Evolutionary conservation across 768 basidiomycete genomes (phyloP), one percentile per base, ranked within the genome.

Genomic region (Harrya chromipes): DNA sequence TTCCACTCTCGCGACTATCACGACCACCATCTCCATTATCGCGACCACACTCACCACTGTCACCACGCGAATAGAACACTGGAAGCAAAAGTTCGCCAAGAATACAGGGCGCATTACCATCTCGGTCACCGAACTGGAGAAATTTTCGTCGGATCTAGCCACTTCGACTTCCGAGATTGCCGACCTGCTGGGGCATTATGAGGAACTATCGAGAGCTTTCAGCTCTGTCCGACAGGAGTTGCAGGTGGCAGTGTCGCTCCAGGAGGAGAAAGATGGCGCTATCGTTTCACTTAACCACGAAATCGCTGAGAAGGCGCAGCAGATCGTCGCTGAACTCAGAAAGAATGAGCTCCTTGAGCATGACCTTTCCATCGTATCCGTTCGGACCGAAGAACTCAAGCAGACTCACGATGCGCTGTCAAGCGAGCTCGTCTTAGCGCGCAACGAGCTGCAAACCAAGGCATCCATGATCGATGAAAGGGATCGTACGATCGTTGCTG

Each of bases 41-140:
- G 43, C 44, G 16, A 40, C 42, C 17, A 43, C 16, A 0, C 38
- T 55, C 23, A 37, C 41, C 23, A 55, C 44, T 0, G 19, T 40
- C 38, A 37, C 27, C 24, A 39, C 44, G 12, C 53, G 24, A 14
- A 41, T 56, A 12, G 29, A 51, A 3, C 27, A 19, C 1, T 51
- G 44, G 43, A 51, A 16, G 19, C 27, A 38, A 5, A 16, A 5
- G 16, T 4, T 19, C 6, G 4, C 11, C 12, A 20, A 11, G 21
- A 23, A 17, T 20, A 38, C 17, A 3, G 46, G 40, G 3, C 26
- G 37, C 12, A n/a, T 43, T 31, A 47, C 16, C 7, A 36, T 56
- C 48, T 43, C 41, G 19, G 26, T 4, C 37, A 40, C 27, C 23
- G 53, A 56, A 11, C 35, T 56, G 20, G 48, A 56, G 13, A 42